Evolutionary conservation across 129 eudicot genomes (phyloP).

Genomic region (Pseudognaphalium luteoalbum): DNA sequence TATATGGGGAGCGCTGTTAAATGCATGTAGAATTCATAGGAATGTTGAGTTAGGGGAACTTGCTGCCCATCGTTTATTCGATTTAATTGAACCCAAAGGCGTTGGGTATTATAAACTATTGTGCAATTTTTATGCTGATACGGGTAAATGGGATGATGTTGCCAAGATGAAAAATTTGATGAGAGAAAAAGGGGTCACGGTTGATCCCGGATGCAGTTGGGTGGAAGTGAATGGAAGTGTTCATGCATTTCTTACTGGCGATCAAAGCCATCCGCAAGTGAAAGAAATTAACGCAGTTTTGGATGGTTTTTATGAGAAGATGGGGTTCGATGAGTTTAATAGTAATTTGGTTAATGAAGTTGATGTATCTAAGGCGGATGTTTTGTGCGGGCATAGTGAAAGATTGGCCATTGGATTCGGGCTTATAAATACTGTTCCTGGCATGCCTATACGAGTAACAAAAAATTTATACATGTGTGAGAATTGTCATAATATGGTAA

Average conservation of each 20-base stretch:
- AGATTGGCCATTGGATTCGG: conserved; percentile 75
- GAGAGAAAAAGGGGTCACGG: conserved; percentile 67
- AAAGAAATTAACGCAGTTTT: conserved; percentile 56
- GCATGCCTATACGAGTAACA: conserved; percentile 76
- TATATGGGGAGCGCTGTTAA: conserved; percentile 91
- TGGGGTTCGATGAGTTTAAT: conserved; percentile 38
- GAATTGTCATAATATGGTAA: conserved; percentile 62
- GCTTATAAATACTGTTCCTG: conserved; percentile 82
- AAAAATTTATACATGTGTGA: conserved; percentile 84
- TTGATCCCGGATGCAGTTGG: conserved; percentile 96
- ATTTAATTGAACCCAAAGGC: conserved; percentile 40
- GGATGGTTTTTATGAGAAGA: conserved; percentile 68
- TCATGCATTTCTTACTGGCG: conserved; percentile 85
- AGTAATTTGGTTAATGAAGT: conserved; percentile 18
- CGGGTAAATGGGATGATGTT: conserved; percentile 77
- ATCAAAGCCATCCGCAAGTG: conserved; percentile 65
- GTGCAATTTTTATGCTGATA: conserved; percentile 69
- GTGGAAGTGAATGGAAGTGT: conserved; percentile 88
- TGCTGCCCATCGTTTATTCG: conserved; percentile 50
- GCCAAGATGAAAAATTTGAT: conserved; percentile 53
- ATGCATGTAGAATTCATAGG: conserved; percentile 72
- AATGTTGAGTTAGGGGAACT: conserved; percentile 67
- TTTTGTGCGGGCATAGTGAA: conserved; percentile 94
- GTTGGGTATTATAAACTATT: conserved; percentile 67
- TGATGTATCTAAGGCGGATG: conserved; percentile 58